Conservation (phyloP, 2,329 filamentous ascomycete genomes). For the Sporothrix variecibatus region DNA sequence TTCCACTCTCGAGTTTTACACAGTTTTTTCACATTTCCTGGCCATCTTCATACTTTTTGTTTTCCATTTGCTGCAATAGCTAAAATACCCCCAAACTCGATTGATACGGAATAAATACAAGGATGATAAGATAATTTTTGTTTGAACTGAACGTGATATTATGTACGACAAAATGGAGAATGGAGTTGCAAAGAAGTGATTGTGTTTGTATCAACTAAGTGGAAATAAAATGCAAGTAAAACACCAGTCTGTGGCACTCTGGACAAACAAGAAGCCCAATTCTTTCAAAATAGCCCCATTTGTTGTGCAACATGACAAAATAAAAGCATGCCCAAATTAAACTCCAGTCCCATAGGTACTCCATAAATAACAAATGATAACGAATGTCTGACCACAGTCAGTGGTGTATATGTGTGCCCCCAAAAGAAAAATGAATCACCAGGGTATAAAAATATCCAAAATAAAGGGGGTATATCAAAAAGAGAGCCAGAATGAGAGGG, state of each 20-base stretch:
- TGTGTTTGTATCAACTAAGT: not conserved
- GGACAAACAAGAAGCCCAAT: not conserved
- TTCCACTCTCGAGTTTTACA: not conserved
- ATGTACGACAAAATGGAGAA: not conserved
- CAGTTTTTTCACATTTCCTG: not conserved
- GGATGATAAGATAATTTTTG: not conserved
- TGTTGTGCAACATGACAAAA: not conserved
- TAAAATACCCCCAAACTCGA: constrained; percentile 16
- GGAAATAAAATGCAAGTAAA: not conserved
- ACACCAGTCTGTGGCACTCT: not conserved
- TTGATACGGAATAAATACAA: constrained; percentile 16
- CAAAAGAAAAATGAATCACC: not conserved
- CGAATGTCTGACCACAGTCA: not conserved
- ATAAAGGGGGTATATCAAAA: constrained; percentile 11
- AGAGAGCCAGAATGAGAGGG: constrained; percentile 11
- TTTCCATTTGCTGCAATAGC: not conserved
- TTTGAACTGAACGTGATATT: not conserved
- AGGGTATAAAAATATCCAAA: constrained; percentile 1
- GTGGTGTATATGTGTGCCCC: not conserved
- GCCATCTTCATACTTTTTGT: not conserved
- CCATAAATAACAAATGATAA: not conserved
- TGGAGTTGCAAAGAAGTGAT: too few relatives aligned
- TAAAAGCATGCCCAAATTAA: not conserved
- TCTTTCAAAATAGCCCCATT: not conserved
- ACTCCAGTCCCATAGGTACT: not conserved